Percentiles rank a stretch among this genome's conserved stretches.
Evolutionary conservation across 805 yeast genomes (phyloP).

Genomic region (Schizosaccharomyces osmophilus): DNA sequence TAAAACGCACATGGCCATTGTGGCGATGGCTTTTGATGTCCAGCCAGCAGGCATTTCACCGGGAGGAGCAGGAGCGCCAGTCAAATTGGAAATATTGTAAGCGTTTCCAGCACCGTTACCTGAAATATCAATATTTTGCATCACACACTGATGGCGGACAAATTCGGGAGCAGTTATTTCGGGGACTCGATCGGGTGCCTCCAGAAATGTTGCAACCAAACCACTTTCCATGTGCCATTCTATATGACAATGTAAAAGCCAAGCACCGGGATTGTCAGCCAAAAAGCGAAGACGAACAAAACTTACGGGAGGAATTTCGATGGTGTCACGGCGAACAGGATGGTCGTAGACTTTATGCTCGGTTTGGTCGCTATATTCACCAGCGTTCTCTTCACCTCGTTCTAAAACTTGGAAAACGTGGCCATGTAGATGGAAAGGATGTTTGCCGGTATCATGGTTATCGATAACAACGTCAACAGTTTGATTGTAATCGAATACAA

Average conservation of each 20-base stretch:
- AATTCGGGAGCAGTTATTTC: slow-evolving; percentile 38
- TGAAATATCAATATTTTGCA: slow-evolving; percentile 23
- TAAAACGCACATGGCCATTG: slow-evolving; percentile 69
- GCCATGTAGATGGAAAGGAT: slow-evolving; percentile 96
- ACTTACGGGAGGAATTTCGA: slow-evolving; percentile 60
- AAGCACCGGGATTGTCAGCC: slow-evolving; percentile 91
- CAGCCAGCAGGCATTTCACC: slow-evolving; percentile 53
- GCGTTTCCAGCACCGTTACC: slow-evolving; percentile 87
- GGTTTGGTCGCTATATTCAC: slow-evolving; percentile 29
- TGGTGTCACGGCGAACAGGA: slow-evolving; percentile 70
- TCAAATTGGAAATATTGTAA: slow-evolving; percentile 35
- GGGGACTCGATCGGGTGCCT: slow-evolving; percentile 48
- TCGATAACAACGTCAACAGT: slow-evolving; percentile 62
- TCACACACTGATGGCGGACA: slow-evolving; percentile 32
- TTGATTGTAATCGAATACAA: slow-evolving; percentile 41
- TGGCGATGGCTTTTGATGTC: slow-evolving; percentile 87
- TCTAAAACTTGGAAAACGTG: slow-evolving; percentile 64
- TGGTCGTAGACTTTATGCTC: slow-evolving; percentile 32
- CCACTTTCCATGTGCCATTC: slow-evolving; percentile 98
- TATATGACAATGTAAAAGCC: slow-evolving; percentile 97
- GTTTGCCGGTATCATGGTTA: slow-evolving; percentile 74
- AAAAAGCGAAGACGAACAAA: slow-evolving; percentile 65
- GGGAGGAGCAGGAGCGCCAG: slow-evolving; percentile 29
- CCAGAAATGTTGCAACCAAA: slow-evolving; percentile 53
- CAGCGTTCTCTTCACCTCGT: slow-evolving; percentile 38